A percentile compares a stretch with the other conserved stretches of the same genome.
Evolutionary conservation across 495 filamentous ascomycete genomes (phyloP).

Genomic region (Rhypophila decipiens): DNA sequence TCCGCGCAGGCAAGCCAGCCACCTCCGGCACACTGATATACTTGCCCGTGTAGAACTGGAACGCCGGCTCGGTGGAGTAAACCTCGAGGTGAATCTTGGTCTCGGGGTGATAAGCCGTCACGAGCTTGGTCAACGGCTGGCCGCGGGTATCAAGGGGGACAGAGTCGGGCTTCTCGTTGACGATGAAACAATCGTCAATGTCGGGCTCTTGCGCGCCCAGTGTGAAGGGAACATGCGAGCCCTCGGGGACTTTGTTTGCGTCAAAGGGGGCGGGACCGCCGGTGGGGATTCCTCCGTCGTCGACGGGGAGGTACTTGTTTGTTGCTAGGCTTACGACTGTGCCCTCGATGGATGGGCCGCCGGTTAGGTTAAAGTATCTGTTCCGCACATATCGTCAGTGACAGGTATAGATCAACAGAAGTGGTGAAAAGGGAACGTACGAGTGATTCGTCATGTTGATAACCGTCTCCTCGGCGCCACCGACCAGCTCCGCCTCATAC

Average conservation of each 20-base stretch:
- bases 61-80: slow-evolving; percentile 84
- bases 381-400: not conserved
- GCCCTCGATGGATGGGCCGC: slow-evolving; percentile 61
- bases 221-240: too few relatives aligned
- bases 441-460: slow-evolving; percentile 93
- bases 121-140: slow-evolving; percentile 55
- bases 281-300: slow-evolving; percentile 63
- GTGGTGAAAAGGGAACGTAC: slow-evolving; percentile 39
- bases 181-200: slow-evolving; percentile 87
- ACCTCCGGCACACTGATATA: slow-evolving; percentile 71
- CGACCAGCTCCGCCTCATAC: slow-evolving; percentile 79
- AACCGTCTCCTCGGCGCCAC: slow-evolving; percentile 75
- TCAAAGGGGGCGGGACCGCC: slow-evolving; percentile 48
- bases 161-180: slow-evolving; percentile 52
- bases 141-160: slow-evolving; percentile 73
- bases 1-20: slow-evolving; percentile 56
- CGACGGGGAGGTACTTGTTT: slow-evolving; percentile 66
- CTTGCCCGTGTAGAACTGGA: slow-evolving; percentile 93
- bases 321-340: slow-evolving; percentile 68
- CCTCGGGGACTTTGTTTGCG: slow-evolving; percentile 49
- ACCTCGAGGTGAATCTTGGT: slow-evolving; percentile 76
- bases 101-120: slow-evolving; percentile 61
- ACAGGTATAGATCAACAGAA: not conserved
- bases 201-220: slow-evolving; percentile 61
- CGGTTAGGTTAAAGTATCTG: slow-evolving; percentile 88